Conservation (phyloP, 768 basidiomycete species). For the Pleurotus sapidus region DNA sequence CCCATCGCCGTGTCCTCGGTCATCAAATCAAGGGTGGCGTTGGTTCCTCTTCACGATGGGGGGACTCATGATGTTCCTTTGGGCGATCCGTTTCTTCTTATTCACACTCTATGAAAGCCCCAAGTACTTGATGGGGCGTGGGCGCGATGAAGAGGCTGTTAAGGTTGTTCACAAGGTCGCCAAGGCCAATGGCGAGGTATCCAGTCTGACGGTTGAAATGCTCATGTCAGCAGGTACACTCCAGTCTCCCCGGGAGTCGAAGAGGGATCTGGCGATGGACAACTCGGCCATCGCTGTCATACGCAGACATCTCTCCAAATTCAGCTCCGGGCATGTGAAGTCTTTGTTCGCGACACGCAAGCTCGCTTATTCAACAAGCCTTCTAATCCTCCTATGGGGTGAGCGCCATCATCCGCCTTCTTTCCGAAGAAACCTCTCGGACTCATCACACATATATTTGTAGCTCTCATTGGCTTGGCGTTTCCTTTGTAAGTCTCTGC, state of each 20-base stretch:
- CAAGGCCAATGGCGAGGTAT: constrained; percentile 50
- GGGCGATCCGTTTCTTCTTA: constrained; percentile 58
- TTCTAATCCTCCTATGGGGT: constrained; percentile 58
- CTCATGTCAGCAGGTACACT: constrained; percentile 27
- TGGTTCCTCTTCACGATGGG: constrained; percentile 76
- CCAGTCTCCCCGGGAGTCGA: constrained; percentile 5
- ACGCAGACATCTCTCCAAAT: constrained; percentile 36
- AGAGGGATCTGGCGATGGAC: neutral
- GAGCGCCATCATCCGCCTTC: constrained; percentile 5
- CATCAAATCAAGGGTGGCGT: constrained; percentile 70
- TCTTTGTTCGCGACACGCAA: constrained; percentile 61
- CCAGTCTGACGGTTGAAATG: constrained; percentile 48
- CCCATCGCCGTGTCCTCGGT: constrained; percentile 34
- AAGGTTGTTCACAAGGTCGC: constrained; percentile 63
- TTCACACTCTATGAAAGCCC: constrained; percentile 72
- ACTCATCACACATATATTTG: neutral
- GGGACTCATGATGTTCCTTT: constrained; percentile 63
- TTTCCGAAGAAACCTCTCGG: neutral
- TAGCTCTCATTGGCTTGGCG: constrained; percentile 74
- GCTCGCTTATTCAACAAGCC: constrained; percentile 62
- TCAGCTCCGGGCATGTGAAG: constrained; percentile 41
- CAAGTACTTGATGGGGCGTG: constrained; percentile 69
- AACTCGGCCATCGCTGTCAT: constrained; percentile 17
- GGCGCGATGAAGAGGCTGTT: constrained; percentile 59
- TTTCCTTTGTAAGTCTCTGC: constrained; percentile 61